Conservation (phyloP, 2,329 filamentous ascomycete genomes). For the Domatiomyces catenatus region DNA sequence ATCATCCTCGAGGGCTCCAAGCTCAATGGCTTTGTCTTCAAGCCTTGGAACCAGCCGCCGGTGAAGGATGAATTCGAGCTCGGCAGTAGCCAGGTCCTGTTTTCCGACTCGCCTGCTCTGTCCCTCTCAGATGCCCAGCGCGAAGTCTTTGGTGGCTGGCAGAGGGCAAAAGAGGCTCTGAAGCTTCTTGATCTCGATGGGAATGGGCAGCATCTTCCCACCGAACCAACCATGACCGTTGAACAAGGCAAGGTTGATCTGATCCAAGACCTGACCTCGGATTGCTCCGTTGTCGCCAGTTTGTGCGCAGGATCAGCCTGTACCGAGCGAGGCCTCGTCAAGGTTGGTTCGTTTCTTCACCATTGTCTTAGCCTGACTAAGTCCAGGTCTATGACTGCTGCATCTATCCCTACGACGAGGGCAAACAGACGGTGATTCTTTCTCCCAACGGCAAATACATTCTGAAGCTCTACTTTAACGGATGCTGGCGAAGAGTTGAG, state of each 20-base stretch:
- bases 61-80: slow-evolving; percentile 45
- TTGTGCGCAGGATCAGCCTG: slow-evolving; percentile 67
- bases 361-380: slow-evolving; percentile 4
- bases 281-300: slow-evolving; percentile 94
- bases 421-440: slow-evolving; percentile 40
- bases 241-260: slow-evolving; percentile 51
- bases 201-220: slow-evolving; percentile 7
- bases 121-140: slow-evolving; percentile 60
- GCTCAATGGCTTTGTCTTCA: slow-evolving; percentile 69
- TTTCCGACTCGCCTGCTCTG: slow-evolving; percentile 51
- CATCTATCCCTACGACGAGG: slow-evolving; percentile 58
- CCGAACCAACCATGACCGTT: slow-evolving; percentile 40
- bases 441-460: slow-evolving; percentile 81
- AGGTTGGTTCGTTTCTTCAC: slow-evolving; percentile 34
- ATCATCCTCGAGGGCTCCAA: slow-evolving; percentile 63
- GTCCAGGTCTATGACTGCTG: slow-evolving; percentile 52
- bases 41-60: slow-evolving; percentile 62
- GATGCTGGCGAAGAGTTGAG: slow-evolving; percentile 69
- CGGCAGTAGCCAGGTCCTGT: slow-evolving; percentile 37
- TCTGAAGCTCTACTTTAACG: slow-evolving; percentile 89
- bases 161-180: slow-evolving; percentile 56
- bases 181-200: slow-evolving; percentile 23
- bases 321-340: slow-evolving; percentile 50
- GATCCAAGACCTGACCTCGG: slow-evolving; percentile 87
- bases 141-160: slow-evolving; percentile 71